Evolutionary conservation across 352 stramenopile species (phyloP), one percentile per base, ranked within the genome.

Genomic region (Pelagophyceae sp.): DNA sequence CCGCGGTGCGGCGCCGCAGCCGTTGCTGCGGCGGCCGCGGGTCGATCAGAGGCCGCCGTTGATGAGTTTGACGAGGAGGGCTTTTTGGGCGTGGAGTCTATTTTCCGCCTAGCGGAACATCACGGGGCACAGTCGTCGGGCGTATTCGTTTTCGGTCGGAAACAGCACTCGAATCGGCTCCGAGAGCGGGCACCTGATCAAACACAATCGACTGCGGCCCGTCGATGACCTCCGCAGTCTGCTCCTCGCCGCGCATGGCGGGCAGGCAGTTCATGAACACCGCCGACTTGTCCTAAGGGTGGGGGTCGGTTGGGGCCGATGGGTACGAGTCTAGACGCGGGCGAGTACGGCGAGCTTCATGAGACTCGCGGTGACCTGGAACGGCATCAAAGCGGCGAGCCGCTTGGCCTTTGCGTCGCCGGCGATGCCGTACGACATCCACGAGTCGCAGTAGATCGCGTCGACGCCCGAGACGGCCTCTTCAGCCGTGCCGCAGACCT

Each of bases 391-490:
- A 5, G 33, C 35, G 35, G 1, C 11, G 35, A 74, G 33, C 11
- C 67, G 33, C 20, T 19, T 17, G 11, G 51, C 67, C 15, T 23
- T 23, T 5, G 33, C 33, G 23, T 31, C 67, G 29, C 61, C 61
- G n/a, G 11, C 33, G 67, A 74, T 58, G 67, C 67, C 67, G 67
- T 74, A 74, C 38, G 81, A 88, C 27, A 92, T 85, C 95, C 96
- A 99, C 33, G 95, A 98, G 82, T 99, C 95, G 17, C 95, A 98
- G 19, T 96, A 89, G 71, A 99, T 86, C 0, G 98, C 93, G 82
- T 98, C 91, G 29, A 92, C 91, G 51, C 90, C 91, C 54, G 90
- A 89, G 17, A 98, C 94, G 31, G 95, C 95, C 83, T 98, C 91
- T 3, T 94, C 90, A 17, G 84, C 92, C 1, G 93, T 97, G 83